Evolutionary conservation across 1,284 basidiomycete species (phyloP).

Genomic region (Fomitopsis betulina): DNA sequence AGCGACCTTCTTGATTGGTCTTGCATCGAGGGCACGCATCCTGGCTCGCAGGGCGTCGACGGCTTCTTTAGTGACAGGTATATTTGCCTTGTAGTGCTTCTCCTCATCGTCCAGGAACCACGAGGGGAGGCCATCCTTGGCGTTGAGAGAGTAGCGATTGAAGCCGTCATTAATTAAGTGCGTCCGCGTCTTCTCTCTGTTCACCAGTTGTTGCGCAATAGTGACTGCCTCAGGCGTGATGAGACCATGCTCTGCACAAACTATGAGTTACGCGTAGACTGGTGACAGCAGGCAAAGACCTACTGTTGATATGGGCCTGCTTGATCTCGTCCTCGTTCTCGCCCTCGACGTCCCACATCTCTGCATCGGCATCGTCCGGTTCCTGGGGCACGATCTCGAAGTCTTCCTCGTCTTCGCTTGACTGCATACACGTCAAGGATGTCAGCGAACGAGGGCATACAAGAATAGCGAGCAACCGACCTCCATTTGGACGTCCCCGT

Average conservation of each 20-base stretch:
- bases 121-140: constrained; percentile 86
- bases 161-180: constrained; percentile 95
- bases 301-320: constrained; percentile 70
- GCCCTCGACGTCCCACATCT: constrained; percentile 81
- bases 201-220: constrained; percentile 89
- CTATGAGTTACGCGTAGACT: constrained; percentile 8
- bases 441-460: background rate
- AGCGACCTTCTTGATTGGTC: constrained; percentile 98
- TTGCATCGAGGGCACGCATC: constrained; percentile 91
- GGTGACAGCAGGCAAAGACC: constrained; percentile 19
- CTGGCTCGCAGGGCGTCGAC: constrained; percentile 82
- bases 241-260: constrained; percentile 71
- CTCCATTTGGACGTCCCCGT: constrained; percentile 10
- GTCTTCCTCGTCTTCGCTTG: constrained; percentile 42
- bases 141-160: constrained; percentile 87
- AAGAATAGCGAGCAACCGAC: background rate
- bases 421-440: constrained; percentile 9
- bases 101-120: constrained; percentile 99
- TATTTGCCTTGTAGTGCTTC: constrained; percentile 90
- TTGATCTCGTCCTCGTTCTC: constrained; percentile 78
- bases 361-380: constrained; percentile 41
- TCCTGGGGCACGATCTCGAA: constrained; percentile 75
- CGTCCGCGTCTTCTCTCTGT: constrained; percentile 86
- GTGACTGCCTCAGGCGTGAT: constrained; percentile 90
- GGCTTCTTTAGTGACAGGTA: constrained; percentile 97